Conservation (phyloP, 768 basidiomycete genomes). For the Lactifluus echinatus region DNA sequence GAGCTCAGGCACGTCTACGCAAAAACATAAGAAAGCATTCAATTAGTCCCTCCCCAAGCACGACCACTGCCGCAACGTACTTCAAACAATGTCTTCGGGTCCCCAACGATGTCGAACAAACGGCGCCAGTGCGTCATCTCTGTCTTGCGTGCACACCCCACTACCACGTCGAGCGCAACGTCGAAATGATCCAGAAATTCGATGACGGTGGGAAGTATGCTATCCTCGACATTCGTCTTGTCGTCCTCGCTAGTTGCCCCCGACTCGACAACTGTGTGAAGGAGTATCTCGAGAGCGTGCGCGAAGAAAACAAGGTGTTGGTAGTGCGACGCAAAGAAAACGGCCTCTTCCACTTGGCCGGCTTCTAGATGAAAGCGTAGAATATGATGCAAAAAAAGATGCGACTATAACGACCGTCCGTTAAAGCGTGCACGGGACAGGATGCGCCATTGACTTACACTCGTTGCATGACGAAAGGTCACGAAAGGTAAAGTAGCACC, state of each 20-base stretch:
- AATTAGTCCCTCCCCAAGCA: neutral
- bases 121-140: conserved; percentile 87
- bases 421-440: neutral
- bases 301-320: conserved; percentile 85
- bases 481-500: conserved; percentile 75
- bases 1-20: conserved; percentile 62
- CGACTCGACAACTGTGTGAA: conserved; percentile 88
- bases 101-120: conserved; percentile 85
- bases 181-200: conserved; percentile 96
- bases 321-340: conserved; percentile 80
- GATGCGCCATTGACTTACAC: conserved; percentile 41
- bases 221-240: neutral
- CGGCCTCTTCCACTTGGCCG: conserved; percentile 60
- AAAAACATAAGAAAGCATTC: neutral
- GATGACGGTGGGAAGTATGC: conserved; percentile 56
- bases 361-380: conserved; percentile 72
- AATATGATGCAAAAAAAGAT: conserved; percentile 90
- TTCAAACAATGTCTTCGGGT: conserved; percentile 87
- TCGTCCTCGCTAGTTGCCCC: conserved; percentile 38
- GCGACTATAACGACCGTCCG: conserved; percentile 49
- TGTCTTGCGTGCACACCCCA: conserved; percentile 93
- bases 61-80: conserved; percentile 32
- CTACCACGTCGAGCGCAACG: conserved; percentile 83
- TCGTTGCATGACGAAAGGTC: conserved; percentile 86
- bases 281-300: conserved; percentile 88